These are phyloP conservation scores for Aspergillus quadrilineatus DNA, from an alignment of 2,329 filamentous ascomycete genomes.

Conservation along the genomic window DNA sequence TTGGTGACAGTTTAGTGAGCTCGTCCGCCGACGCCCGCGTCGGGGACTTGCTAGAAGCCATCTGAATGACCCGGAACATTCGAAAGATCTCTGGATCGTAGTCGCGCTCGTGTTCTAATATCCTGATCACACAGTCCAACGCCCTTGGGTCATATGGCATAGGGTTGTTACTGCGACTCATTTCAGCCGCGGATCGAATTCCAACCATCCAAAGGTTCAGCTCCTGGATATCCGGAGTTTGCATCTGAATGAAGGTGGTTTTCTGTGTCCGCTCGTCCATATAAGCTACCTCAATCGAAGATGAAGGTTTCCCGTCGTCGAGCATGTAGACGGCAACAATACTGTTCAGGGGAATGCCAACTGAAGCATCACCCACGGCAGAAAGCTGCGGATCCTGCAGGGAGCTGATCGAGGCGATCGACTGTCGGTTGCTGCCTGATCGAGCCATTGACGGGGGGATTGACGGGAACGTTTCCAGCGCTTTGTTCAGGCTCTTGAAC, in stretches of 20 bases:
- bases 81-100: slow-evolving; percentile 67
- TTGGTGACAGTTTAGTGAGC: slow-evolving; percentile 62
- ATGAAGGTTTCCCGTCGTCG: slow-evolving; percentile 66
- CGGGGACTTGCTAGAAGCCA: slow-evolving; percentile 56
- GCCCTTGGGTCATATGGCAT: slow-evolving; percentile 58
- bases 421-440: slow-evolving; percentile 54
- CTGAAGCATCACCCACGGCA: slow-evolving; percentile 55
- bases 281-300: slow-evolving; percentile 66
- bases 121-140: slow-evolving; percentile 61
- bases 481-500: slow-evolving; percentile 67
- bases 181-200: slow-evolving; percentile 60
- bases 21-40: slow-evolving; percentile 64
- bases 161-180: slow-evolving; percentile 52
- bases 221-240: slow-evolving; percentile 64
- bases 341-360: slow-evolving; percentile 60
- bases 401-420: slow-evolving; percentile 60
- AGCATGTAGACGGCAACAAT: slow-evolving; percentile 67
- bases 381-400: slow-evolving; percentile 61
- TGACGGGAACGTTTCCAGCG: slow-evolving; percentile 61
- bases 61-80: slow-evolving; percentile 67
- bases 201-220: slow-evolving; percentile 64
- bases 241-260: slow-evolving; percentile 62
- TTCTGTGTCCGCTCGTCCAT: slow-evolving; percentile 64
- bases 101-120: slow-evolving; percentile 65
- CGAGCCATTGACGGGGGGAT: slow-evolving; percentile 45